These are phyloP conservation scores for Meripilus lineatus DNA, from an alignment of 1,284 basidiomycete species.

Conservation along the genomic window DNA sequence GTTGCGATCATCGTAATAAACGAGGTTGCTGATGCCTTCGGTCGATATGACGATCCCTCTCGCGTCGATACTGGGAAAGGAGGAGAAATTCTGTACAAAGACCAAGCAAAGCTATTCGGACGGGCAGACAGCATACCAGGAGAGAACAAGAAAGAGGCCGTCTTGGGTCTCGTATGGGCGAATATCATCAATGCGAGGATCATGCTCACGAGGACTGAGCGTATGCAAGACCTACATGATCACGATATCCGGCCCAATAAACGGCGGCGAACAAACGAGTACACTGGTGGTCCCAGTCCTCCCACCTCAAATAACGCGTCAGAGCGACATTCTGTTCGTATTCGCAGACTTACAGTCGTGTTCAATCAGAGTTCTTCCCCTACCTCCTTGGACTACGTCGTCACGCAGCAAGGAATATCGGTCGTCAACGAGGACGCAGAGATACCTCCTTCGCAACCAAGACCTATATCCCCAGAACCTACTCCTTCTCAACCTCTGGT, in stretches of 20 bases:
- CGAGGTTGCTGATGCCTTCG: conserved; percentile 78
- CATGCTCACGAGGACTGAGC: conserved; percentile 74
- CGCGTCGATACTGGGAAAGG: conserved; percentile 18
- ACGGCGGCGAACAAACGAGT: conserved; percentile 25
- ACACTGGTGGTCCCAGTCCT: too few species aligned
- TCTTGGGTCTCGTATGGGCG: conserved; percentile 86
- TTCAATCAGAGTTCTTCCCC: conserved; percentile 65
- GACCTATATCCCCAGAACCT: not conserved
- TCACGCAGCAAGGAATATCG: conserved; percentile 55
- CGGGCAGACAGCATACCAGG: conserved; percentile 52
- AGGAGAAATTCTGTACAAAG: conserved; percentile 54
- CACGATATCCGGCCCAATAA: conserved; percentile 28
- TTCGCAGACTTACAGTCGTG: conserved; percentile 66
- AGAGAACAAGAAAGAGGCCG: conserved; percentile 70
- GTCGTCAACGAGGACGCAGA: conserved; percentile 15
- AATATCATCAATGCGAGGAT: conserved; percentile 84
- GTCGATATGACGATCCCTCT: conserved; percentile 23
- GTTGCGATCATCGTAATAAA: conserved; percentile 82
- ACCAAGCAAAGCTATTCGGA: conserved; percentile 76
- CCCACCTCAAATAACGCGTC: not conserved
- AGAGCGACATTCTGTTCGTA: conserved; percentile 38
- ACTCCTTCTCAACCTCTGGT: too few species aligned
- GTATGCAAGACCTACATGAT: conserved; percentile 52
- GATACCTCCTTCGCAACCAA: not conserved
- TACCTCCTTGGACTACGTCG: conserved; percentile 66